phyloP scores from a whole-genome alignment of 1,284 basidiomycete genomes.

The Irpex sp. region DNA sequence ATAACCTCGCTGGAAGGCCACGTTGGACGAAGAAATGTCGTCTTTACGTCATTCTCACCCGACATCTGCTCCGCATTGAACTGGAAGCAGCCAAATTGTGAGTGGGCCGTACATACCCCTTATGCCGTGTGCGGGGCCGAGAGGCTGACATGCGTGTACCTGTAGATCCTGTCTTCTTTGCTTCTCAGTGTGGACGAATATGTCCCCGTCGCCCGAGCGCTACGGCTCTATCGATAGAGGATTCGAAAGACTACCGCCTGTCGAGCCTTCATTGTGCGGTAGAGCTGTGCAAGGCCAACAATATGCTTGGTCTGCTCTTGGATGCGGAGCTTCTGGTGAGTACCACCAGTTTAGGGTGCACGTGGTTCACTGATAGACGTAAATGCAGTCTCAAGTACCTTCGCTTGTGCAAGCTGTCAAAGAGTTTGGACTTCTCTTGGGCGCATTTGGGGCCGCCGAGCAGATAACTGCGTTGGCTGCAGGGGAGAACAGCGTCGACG shows the following conservation, averaged over 20 bases:
- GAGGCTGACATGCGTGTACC: not conserved
- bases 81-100: constrained; percentile 99
- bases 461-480: constrained; percentile 37
- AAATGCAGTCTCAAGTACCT: constrained; percentile 62
- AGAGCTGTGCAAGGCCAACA: constrained; percentile 91
- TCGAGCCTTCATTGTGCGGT: constrained; percentile 86
- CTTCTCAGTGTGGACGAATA: constrained; percentile 77
- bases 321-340: constrained; percentile 82
- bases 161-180: constrained; percentile 93
- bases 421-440: constrained; percentile 83
- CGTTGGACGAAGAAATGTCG: constrained; percentile 61
- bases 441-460: constrained; percentile 62
- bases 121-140: not conserved
- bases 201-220: constrained; percentile 32
- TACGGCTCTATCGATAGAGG: constrained; percentile 39
- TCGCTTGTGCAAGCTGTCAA: constrained; percentile 82
- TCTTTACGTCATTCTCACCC: constrained; percentile 86
- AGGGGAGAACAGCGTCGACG: constrained; percentile 52
- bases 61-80: constrained; percentile 87
- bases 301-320: constrained; percentile 88
- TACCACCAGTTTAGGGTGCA: constrained; percentile 13
- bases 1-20: constrained; percentile 47
- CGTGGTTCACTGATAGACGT: not conserved
- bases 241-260: constrained; percentile 48
- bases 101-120: constrained; percentile 22